Percentiles rank a stretch among this genome's conserved stretches.
phyloP scores from a whole-genome alignment of 805 yeast genomes.

The Saturnispora gosingensis region DNA sequence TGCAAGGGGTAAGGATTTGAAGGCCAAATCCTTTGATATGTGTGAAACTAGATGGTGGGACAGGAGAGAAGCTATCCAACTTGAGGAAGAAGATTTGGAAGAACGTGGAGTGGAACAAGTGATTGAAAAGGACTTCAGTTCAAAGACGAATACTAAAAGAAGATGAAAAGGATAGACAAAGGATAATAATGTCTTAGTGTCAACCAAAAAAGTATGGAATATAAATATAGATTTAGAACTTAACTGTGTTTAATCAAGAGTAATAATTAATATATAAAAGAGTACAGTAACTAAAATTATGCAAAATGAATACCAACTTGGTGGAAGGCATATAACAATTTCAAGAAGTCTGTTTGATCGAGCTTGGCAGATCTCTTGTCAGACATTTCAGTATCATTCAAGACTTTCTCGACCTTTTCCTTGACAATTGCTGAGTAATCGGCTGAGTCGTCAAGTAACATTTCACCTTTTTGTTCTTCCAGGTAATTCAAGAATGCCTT shows the following conservation, averaged over 20 bases:
- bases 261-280: too few species aligned
- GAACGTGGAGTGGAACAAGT: conserved; percentile 91
- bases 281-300: conserved; percentile 23
- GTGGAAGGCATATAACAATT: conserved; percentile 82
- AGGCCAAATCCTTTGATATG: conserved; percentile 80
- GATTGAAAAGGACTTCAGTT: conserved; percentile 55
- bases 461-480: conserved; percentile 38
- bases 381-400: conserved; percentile 68
- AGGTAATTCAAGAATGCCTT: conserved; percentile 54
- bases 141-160: conserved; percentile 34
- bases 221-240: neutral
- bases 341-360: conserved; percentile 90
- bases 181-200: neutral
- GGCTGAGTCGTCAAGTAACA: conserved; percentile 34
- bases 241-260: neutral
- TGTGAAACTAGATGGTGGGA: conserved; percentile 98
- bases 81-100: conserved; percentile 81
- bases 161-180: conserved; percentile 29
- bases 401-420: conserved; percentile 61
- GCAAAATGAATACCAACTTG: conserved; percentile 97
- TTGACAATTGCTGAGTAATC: conserved; percentile 46
- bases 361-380: conserved; percentile 89
- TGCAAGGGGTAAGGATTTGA: conserved; percentile 82
- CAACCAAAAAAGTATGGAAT: neutral
- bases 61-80: conserved; percentile 84